Conservation (phyloP, 2,329 filamentous ascomycete genomes). For the Penicillium sclerotigenum region DNA sequence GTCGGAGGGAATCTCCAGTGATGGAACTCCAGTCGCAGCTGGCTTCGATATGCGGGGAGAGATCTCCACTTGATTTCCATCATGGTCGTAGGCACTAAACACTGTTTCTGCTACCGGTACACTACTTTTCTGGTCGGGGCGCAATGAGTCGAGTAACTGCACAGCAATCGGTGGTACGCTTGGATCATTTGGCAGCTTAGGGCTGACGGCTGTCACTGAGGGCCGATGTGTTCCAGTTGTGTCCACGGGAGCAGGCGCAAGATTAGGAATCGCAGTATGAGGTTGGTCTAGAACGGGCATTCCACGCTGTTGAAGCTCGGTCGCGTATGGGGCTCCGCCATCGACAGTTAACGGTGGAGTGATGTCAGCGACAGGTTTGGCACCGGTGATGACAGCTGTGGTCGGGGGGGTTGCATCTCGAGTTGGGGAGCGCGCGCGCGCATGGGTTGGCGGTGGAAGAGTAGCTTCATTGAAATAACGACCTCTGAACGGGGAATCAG, state of each 20-base stretch:
- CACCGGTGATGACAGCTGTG: slow-evolving; percentile 35
- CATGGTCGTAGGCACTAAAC: slow-evolving; percentile 24
- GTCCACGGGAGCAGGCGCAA: slow-evolving; percentile 10
- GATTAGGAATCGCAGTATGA: slow-evolving; percentile 3
- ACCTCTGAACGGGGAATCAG: slow-evolving; percentile 45
- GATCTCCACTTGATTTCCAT: slow-evolving; percentile 18
- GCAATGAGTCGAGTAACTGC: slow-evolving; percentile 54
- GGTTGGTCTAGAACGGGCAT: not conserved
- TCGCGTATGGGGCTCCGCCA: slow-evolving; percentile 12
- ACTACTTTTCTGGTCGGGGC: slow-evolving; percentile 22
- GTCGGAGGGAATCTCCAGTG: slow-evolving; percentile 18
- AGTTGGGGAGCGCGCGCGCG: slow-evolving; percentile 22
- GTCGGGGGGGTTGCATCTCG: slow-evolving; percentile 27
- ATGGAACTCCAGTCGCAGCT: slow-evolving; percentile 13
- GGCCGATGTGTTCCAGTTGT: slow-evolving; percentile 6
- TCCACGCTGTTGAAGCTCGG: slow-evolving; percentile 7
- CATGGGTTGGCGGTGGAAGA: slow-evolving; percentile 43
- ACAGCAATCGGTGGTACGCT: slow-evolving; percentile 23
- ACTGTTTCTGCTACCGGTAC: slow-evolving; percentile 23
- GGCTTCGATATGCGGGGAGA: slow-evolving; percentile 22
- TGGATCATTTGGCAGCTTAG: slow-evolving; percentile 10
- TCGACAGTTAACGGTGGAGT: slow-evolving; percentile 18
- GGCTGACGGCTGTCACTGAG: slow-evolving; percentile 7
- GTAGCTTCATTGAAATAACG: slow-evolving; percentile 57
- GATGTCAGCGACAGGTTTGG: slow-evolving; percentile 25